Base-by-base conservation (phyloP, 345 rosid species). In the Syzygium jambos region DNA sequence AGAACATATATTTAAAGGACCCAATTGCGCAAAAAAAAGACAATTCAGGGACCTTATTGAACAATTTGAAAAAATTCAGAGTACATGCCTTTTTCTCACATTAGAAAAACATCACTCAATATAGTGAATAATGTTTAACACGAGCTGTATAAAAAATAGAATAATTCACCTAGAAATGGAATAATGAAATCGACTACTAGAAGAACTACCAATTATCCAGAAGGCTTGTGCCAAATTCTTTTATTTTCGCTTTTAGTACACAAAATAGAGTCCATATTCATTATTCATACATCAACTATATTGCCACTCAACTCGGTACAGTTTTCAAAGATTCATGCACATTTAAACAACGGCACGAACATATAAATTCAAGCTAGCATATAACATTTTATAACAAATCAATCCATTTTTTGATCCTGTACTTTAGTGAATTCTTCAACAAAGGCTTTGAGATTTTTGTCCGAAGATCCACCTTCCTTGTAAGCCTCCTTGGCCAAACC, bases 381-480 rank as follows among this genome's bases (percentile, higher is more conserved):
- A 63, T 3, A 29, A 29, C 9, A 63, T 15, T 63, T 41, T 63
- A 29, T 13, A 38, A 14, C 7, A 1, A 63, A 14, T 7, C 15
- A 29, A 63, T 63, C 21, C 43, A 41, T 41, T 41, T 41, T 41
- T 41, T 41, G 43, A 41, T 41, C 43, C 43, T 41, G 43, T 7
- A 17, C 34, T 43, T 53, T 29, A 11, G 41, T 12, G 9, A 23
- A 23, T 63, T 7, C 77, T 57, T 89, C 83, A 51, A 91, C 65
- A 54, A 91, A 89, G 86, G 77, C 90, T 86, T 41, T 89, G n/a
- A 93, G 84, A 85, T 89, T 90, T 6, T 12, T 55, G 27, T 90
- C 68, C 0, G 92, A 91, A 9, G 90, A 85, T 11, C 93, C 93
- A n/a, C 89, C 92, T 11, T 89, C 90, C 52, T 4, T 84, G 1